Conservation (phyloP, 1,284 basidiomycete genomes). For the Leccinum holopus region DNA sequence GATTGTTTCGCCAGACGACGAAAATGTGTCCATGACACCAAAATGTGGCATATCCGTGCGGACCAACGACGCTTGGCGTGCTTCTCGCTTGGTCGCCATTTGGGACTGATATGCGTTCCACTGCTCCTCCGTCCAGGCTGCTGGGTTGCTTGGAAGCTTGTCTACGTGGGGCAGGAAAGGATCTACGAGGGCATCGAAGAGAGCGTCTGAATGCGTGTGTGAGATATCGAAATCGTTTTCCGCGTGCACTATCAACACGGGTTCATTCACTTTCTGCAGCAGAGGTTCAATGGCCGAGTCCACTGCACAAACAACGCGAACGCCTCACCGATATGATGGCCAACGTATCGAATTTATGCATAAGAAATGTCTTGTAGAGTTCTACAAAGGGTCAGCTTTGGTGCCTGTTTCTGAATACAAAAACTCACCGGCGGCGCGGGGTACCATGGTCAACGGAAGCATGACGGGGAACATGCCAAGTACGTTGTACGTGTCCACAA, state of each 20-base stretch:
- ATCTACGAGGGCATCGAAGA: constrained; percentile 71
- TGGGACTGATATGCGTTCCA: constrained; percentile 42
- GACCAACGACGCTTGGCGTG: constrained; percentile 47
- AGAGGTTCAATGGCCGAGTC: neutral
- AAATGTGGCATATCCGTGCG: constrained; percentile 53
- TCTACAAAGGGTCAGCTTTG: constrained; percentile 38
- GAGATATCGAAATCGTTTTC: constrained; percentile 83
- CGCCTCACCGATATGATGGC: constrained; percentile 52
- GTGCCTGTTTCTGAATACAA: neutral
- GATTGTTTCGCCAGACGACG: constrained; percentile 46
- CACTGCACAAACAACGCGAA: constrained; percentile 15
- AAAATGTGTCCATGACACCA: constrained; percentile 57
- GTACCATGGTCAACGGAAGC: constrained; percentile 65
- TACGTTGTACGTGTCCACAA: constrained; percentile 73
- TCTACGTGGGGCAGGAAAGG: constrained; percentile 55
- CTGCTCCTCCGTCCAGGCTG: constrained; percentile 33
- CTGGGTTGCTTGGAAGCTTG: constrained; percentile 38
- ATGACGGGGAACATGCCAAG: constrained; percentile 73
- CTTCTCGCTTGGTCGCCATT: constrained; percentile 35
- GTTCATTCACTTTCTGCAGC: constrained; percentile 55
- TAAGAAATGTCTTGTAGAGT: constrained; percentile 54
- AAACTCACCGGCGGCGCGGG: constrained; percentile 66
- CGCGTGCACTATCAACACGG: constrained; percentile 79
- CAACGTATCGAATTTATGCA: constrained; percentile 68
- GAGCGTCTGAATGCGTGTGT: constrained; percentile 65